Evolutionary conservation across 2,329 filamentous ascomycete genomes (phyloP).

Genomic region (Apiospora arundinis): DNA sequence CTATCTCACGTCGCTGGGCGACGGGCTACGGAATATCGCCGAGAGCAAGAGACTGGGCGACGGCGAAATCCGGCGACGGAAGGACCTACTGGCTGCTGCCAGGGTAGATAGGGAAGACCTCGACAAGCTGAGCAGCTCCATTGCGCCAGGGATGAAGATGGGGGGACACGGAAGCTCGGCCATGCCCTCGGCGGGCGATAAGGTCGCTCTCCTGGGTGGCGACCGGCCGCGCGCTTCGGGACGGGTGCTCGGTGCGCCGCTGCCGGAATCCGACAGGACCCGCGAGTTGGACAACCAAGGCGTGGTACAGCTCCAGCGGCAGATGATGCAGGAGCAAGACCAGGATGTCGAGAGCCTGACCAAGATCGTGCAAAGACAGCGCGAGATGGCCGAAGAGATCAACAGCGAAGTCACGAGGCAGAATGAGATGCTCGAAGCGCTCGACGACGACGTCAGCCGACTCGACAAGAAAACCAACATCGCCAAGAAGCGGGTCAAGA

Average conservation of each 20-base stretch:
- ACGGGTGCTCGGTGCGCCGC: constrained; percentile 74
- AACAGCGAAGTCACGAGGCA: constrained; percentile 76
- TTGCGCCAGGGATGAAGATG: constrained; percentile 43
- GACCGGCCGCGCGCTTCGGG: constrained; percentile 52
- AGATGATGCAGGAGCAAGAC: constrained; percentile 79
- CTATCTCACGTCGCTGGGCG: constrained; percentile 67
- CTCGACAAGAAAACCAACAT: constrained; percentile 73
- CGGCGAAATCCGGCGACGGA: constrained; percentile 74
- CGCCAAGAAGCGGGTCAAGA: constrained; percentile 72
- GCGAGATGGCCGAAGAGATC: constrained; percentile 79
- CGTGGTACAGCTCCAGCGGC: constrained; percentile 74
- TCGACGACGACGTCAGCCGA: constrained; percentile 71
- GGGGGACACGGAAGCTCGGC: constrained; percentile 52
- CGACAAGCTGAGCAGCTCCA: constrained; percentile 72
- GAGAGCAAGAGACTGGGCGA: constrained; percentile 67
- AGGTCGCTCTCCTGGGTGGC: constrained; percentile 54
- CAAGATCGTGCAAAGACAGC: constrained; percentile 74
- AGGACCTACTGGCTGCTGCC: constrained; percentile 73
- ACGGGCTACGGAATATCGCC: constrained; percentile 66
- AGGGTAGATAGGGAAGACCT: constrained; percentile 78
- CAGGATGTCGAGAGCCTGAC: constrained; percentile 72
- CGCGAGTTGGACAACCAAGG: constrained; percentile 78
- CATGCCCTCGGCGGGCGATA: constrained; percentile 55
- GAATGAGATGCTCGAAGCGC: constrained; percentile 70
- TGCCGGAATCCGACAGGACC: constrained; percentile 78